These are phyloP conservation scores for Monosporascus sp. DNA, from an alignment of 2,329 filamentous ascomycete genomes.

Conservation along the genomic window DNA sequence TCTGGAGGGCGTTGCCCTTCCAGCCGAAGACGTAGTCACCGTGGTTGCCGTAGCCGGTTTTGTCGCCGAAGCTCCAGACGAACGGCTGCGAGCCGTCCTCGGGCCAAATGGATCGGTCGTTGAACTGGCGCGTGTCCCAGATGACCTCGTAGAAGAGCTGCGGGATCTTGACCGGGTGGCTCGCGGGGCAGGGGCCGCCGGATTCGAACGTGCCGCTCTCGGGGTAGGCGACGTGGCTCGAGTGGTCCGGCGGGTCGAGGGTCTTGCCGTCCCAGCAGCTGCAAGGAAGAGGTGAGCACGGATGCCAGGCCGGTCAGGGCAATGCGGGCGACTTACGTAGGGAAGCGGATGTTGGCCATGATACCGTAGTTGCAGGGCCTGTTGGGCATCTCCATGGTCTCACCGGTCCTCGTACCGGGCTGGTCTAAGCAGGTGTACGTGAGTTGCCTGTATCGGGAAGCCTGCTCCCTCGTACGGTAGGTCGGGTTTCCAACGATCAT, in stretches of 20 bases:
- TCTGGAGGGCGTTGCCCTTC: slow-evolving; percentile 29
- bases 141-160: slow-evolving; percentile 55
- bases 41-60: slow-evolving; percentile 10
- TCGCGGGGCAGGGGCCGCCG: slow-evolving; percentile 31
- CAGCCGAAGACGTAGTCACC: slow-evolving; percentile 32
- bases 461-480: slow-evolving; percentile 27
- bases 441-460: slow-evolving; percentile 35
- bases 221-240: slow-evolving; percentile 47
- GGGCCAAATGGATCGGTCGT: slow-evolving; percentile 12
- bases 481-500: slow-evolving; percentile 38
- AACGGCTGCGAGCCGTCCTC: slow-evolving; percentile 10
- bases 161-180: slow-evolving; percentile 44
- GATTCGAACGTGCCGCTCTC: not conserved
- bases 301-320: not conserved
- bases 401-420: slow-evolving; percentile 29
- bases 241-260: slow-evolving; percentile 43
- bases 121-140: slow-evolving; percentile 42
- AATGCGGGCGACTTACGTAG: slow-evolving; percentile 35
- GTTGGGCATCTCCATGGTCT: slow-evolving; percentile 33
- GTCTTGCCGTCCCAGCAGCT: slow-evolving; percentile 52
- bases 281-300: not conserved
- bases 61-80: slow-evolving; percentile 9
- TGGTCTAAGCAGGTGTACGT: slow-evolving; percentile 39
- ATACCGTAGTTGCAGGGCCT: slow-evolving; percentile 36
- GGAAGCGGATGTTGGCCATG: slow-evolving; percentile 39